phyloP scores from a whole-genome alignment of 2,329 filamentous ascomycete species.

The Alternaria triticina region DNA sequence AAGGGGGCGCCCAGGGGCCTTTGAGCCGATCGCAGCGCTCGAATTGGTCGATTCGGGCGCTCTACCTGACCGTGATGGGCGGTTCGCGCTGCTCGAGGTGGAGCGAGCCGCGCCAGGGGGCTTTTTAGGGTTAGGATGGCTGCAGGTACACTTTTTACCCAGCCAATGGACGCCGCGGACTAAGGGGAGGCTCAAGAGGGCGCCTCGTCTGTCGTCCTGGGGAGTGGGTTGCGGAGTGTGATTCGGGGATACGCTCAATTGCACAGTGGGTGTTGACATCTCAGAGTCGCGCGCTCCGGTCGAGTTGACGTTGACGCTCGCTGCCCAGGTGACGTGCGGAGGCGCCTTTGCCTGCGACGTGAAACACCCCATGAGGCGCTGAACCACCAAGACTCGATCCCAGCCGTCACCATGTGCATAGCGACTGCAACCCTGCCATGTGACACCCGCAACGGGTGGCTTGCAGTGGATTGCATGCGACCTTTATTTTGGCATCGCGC shows the following conservation, averaged over 20 bases:
- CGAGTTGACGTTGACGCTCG: not conserved
- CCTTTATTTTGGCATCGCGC: constrained; percentile 12
- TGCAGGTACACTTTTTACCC: constrained; percentile 34
- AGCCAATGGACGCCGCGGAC: constrained; percentile 8
- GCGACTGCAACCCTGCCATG: constrained; percentile 4
- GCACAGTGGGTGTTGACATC: not conserved
- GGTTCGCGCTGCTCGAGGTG: constrained; percentile 33
- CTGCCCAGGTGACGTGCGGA: not conserved
- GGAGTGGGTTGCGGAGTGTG: not conserved
- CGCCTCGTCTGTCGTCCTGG: not conserved
- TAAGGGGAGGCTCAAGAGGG: constrained; percentile 1
- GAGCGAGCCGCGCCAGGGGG: constrained; percentile 29
- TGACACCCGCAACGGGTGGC: constrained; percentile 20
- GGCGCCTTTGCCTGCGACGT: not conserved
- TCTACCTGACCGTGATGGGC: constrained; percentile 20
- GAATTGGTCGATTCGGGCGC: constrained; percentile 41
- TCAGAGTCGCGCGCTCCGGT: constrained; percentile 1
- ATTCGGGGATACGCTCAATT: not conserved
- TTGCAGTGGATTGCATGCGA: constrained; percentile 4
- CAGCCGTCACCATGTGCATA: not conserved
- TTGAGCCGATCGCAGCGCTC: constrained; percentile 32
- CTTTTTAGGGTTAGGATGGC: constrained; percentile 6
- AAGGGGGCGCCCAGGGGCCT: constrained; percentile 31
- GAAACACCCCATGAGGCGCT: constrained; percentile 1
- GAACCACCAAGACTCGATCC: not conserved